phyloP scores from a whole-genome alignment of 2,329 filamentous ascomycete genomes.

The Colletotrichum cuscutae region DNA sequence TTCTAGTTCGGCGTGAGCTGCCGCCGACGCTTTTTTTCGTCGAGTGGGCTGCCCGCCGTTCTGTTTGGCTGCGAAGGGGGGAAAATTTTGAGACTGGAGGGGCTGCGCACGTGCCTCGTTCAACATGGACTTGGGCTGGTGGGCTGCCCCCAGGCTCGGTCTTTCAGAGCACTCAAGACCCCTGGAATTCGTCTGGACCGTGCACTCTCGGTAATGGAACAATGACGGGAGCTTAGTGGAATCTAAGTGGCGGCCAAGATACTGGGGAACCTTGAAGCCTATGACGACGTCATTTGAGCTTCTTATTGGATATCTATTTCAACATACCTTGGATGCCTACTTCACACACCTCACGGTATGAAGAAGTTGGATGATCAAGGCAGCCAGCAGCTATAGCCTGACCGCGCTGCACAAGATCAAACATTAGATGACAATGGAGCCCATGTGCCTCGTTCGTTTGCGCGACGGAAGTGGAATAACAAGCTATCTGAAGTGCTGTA shows the following conservation, averaged over 20 bases:
- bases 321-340: no score
- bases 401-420: not conserved
- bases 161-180: not conserved
- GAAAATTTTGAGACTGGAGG: conserved; percentile 33
- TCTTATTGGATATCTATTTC: not conserved
- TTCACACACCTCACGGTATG: no score
- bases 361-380: no score
- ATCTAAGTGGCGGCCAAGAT: conserved; percentile 7
- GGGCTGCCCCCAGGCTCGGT: not conserved
- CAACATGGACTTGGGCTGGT: not conserved
- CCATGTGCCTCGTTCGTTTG: not conserved
- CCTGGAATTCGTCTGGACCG: conserved; percentile 23
- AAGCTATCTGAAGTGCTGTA: conserved; percentile 31
- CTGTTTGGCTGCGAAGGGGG: conserved; percentile 8
- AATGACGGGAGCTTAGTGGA: not conserved
- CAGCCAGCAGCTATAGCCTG: not conserved
- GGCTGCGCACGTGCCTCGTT: conserved; percentile 32
- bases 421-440: not conserved
- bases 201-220: conserved; percentile 4
- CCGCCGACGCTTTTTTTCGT: conserved; percentile 16
- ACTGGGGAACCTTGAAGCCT: not conserved
- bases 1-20: conserved; percentile 2
- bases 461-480: conserved; percentile 24
- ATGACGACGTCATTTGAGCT: not conserved
- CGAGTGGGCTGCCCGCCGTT: not conserved